Conservation (phyloP, 768 basidiomycete genomes). For the Erythrobasidium yunnanense region DNA sequence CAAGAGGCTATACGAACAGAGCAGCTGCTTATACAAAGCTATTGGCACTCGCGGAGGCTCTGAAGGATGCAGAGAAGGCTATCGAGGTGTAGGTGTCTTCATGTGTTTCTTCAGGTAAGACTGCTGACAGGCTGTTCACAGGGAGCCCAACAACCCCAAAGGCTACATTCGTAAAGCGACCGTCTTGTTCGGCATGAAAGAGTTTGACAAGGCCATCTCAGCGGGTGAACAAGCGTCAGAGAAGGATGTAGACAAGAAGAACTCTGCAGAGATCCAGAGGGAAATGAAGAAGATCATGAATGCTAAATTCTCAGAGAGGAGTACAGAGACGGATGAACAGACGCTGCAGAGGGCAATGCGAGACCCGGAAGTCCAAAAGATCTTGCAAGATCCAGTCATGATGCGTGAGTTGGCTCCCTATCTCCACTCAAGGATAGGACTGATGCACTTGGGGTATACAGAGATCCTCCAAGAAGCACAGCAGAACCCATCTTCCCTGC, state of each 20-base stretch:
- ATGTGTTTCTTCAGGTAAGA: conserved; percentile 34
- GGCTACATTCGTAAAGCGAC: conserved; percentile 87
- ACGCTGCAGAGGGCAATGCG: conserved; percentile 88
- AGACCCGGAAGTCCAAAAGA: conserved; percentile 71
- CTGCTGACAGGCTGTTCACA: conserved; percentile 36
- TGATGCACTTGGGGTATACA: conserved; percentile 82
- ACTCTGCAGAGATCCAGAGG: conserved; percentile 68
- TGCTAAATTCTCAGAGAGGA: conserved; percentile 65
- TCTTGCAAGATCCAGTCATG: conserved; percentile 8
- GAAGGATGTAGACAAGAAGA: conserved; percentile 68
- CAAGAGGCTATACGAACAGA: conserved; percentile 92
- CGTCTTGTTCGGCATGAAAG: conserved; percentile 79
- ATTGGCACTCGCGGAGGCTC: conserved; percentile 79
- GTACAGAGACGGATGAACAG: conserved; percentile 80
- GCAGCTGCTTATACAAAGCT: conserved; percentile 97
- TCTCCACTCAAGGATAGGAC: conserved; percentile 39
- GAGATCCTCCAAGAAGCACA: conserved; percentile 89
- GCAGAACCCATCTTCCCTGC: conserved; percentile 69
- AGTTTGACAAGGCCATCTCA: conserved; percentile 75
- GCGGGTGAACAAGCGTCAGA: conserved; percentile 62
- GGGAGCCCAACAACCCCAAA: conserved; percentile 51
- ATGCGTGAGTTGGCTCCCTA: not conserved
- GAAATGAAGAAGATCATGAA: conserved; percentile 70
- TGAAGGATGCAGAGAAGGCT: conserved; percentile 89
- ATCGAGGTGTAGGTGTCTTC: conserved; percentile 75